phyloP scores from a whole-genome alignment of 2,329 filamentous ascomycete genomes.

The Mycogone perniciosa region DNA sequence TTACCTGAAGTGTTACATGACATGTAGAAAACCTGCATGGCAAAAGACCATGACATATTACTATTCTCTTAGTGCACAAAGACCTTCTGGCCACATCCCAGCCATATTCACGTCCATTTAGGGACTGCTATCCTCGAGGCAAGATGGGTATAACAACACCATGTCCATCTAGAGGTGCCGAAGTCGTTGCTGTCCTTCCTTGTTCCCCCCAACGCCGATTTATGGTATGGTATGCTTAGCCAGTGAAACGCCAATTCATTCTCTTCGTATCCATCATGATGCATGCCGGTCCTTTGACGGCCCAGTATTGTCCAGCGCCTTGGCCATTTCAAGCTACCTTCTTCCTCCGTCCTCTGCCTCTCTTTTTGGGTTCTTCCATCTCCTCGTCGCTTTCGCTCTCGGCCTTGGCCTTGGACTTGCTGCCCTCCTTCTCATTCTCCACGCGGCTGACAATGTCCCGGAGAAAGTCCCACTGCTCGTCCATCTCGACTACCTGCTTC shows the following conservation, averaged over 20 bases:
- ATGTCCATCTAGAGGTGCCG: slow-evolving; percentile 1
- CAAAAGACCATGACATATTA: too few species aligned
- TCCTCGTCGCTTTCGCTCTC: slow-evolving; percentile 51
- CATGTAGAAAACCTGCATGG: too few species aligned
- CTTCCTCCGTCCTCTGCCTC: slow-evolving; percentile 43
- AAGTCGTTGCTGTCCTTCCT: background rate
- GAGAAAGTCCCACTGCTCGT: slow-evolving; percentile 92
- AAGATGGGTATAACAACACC: background rate
- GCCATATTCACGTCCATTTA: background rate
- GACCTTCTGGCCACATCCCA: too few species aligned
- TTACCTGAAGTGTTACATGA: too few species aligned
- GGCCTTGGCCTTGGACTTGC: slow-evolving; percentile 37
- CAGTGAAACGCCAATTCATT: slow-evolving; percentile 19
- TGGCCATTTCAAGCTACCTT: slow-evolving; percentile 31
- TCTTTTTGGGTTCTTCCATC: slow-evolving; percentile 40
- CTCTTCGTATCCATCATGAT: slow-evolving; percentile 9
- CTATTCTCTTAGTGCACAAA: too few species aligned
- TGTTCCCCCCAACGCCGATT: slow-evolving; percentile 20
- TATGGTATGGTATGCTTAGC: slow-evolving; percentile 17
- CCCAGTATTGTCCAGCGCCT: background rate
- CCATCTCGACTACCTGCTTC: slow-evolving; percentile 80
- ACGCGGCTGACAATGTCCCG: slow-evolving; percentile 85
- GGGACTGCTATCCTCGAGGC: background rate
- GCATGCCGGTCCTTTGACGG: background rate
- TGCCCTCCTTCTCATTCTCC: slow-evolving; percentile 48